A percentile compares a stretch with the other conserved stretches of the same genome.
Conservation (phyloP, 106 monocot genomes). For the Allium fistulosum region DNA sequence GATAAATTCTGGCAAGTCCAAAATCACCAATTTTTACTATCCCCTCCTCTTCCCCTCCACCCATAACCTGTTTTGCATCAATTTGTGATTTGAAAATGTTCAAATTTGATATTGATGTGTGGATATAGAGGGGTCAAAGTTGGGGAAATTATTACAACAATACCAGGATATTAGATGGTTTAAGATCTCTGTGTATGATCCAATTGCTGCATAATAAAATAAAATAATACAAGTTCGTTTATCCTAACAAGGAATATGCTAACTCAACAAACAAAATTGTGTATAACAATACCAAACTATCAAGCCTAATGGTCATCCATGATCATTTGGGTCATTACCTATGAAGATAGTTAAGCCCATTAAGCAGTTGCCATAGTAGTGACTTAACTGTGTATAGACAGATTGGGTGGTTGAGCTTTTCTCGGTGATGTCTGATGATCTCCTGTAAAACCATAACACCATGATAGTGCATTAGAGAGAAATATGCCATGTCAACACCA, state of each 20-base stretch:
- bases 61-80: conserved; percentile 74
- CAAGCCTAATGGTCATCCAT: background rate
- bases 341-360: conserved; percentile 98
- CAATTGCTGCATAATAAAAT: conserved; percentile 75
- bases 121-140: background rate
- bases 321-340: conserved; percentile 36
- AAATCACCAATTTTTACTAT: conserved; percentile 98
- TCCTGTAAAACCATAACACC: conserved; percentile 37
- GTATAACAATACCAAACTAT: background rate
- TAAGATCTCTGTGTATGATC: conserved; percentile 99
- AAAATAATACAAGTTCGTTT: background rate
- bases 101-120: background rate
- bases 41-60: conserved; percentile 96
- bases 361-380: conserved; percentile 97
- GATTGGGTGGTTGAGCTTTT: conserved; percentile 78
- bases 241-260: background rate
- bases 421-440: conserved; percentile 95
- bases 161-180: conserved; percentile 99
- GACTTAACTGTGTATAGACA: conserved; percentile 95
- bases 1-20: conserved; percentile 99
- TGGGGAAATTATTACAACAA: conserved; percentile 1
- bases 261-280: background rate
- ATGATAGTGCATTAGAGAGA: background rate
- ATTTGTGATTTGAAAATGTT: conserved; percentile 4
- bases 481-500: background rate